A percentile compares a stretch with the other conserved stretches of the same genome.
Conservation (phyloP, 1,284 basidiomycete genomes). For the Quambalaria eucalypti region DNA sequence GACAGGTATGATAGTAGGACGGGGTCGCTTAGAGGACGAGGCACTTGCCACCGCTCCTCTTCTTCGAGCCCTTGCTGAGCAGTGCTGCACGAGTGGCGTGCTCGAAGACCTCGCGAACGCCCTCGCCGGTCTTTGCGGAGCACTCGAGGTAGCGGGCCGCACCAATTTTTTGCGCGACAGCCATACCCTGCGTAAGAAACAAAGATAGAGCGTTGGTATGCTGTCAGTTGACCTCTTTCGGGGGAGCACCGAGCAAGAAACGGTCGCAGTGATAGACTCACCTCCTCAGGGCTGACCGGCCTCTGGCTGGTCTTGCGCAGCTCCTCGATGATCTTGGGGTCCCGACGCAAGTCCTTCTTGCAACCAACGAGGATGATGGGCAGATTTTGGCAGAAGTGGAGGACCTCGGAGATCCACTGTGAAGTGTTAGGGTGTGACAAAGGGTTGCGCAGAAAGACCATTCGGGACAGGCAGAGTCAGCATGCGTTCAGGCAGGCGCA, state of each 20-base stretch:
- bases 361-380: constrained; percentile 85
- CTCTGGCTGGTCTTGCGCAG: constrained; percentile 46
- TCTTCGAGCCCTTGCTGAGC: constrained; percentile 51
- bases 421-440: not conserved
- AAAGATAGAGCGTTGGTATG: too few species aligned
- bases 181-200: constrained; percentile 58
- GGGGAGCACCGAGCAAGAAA: not conserved
- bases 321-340: constrained; percentile 47
- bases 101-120: constrained; percentile 85
- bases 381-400: constrained; percentile 78
- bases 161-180: constrained; percentile 77
- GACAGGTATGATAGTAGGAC: too few species aligned
- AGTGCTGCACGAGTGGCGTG: constrained; percentile 74
- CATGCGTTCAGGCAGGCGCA: too few species aligned
- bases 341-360: constrained; percentile 57
- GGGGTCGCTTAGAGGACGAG: constrained; percentile 59
- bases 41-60: constrained; percentile 48
- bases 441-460: not conserved
- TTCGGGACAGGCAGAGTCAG: too few species aligned
- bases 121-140: constrained; percentile 77
- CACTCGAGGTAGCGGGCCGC: constrained; percentile 84
- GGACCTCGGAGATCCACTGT: constrained; percentile 86
- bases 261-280: too few species aligned
- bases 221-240: not conserved
- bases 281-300: constrained; percentile 44